Evolutionary conservation across 2,329 filamentous ascomycete species (phyloP), one percentile per base, ranked within the genome.

Genomic region (Aspergillus cejpii): DNA sequence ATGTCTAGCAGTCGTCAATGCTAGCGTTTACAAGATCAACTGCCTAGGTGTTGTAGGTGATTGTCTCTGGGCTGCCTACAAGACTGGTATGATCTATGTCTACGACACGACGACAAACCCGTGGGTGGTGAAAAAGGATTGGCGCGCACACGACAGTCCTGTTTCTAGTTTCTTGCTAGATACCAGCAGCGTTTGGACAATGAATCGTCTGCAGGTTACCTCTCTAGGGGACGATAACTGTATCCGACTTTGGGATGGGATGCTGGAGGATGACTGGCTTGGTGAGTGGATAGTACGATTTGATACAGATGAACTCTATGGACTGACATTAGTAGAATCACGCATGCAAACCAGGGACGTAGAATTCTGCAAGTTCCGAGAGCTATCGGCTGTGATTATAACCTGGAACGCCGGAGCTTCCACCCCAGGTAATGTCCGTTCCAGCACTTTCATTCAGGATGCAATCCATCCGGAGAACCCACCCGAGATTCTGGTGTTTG

Each of bases 401-500:
- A 96, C 90, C 0, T 98, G 92, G 92, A 98, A 98, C 63, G 91
- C 90, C 1, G 92, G 92, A 1, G 92, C 92, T n/a, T 84, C 85
- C 12, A 95, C 92, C n/a, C 92, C 92, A 0, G 83, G 81, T 47
- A 86, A 83, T 58, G 72, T 97, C 26, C 79, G 85, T 43, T 87
- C 94, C 58, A 78, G 79, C 8, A 75, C 76, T 34, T 97, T 97
- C 64, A 85, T 97, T 59, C 81, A 82, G 52, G 81, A 91, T 45
- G 76, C 94, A 12, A 74, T 98, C 20, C 79, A 83, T 52, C 79
- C 78, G n/a, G 83, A 85, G 50, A 78, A 84, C 29, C 81, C 85
- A 6, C 88, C 92, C 0, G 92, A 97, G 56, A 89, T 98, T 39
- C 70, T 97, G 2, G 80, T 97, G 1, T 98, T 98, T 72, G 91